phyloP scores from a whole-genome alignment of 306 rosid genomes.

The Calophaca sinica region DNA sequence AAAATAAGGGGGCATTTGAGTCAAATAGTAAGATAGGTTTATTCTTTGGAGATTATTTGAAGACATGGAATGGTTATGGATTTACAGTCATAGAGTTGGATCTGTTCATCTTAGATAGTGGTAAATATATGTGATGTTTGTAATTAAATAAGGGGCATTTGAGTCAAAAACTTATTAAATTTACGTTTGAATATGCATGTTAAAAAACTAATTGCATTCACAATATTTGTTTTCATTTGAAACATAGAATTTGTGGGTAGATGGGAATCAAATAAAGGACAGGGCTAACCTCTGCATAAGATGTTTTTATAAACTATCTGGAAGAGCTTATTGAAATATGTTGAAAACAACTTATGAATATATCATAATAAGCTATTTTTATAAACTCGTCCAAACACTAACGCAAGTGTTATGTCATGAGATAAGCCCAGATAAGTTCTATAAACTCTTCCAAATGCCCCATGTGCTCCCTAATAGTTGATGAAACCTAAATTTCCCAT shows the following conservation, averaged over 20 bases:
- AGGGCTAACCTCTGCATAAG: neutral
- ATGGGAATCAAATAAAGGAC: slow-evolving; percentile 6
- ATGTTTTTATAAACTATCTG: neutral
- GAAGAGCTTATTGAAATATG: neutral
- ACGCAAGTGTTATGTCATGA: too few species aligned
- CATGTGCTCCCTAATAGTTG: neutral
- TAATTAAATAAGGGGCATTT: neutral
- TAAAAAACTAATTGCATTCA: neutral
- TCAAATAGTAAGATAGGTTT: neutral
- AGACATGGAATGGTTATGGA: slow-evolving; percentile 7
- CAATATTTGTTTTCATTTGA: neutral
- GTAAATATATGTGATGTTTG: neutral
- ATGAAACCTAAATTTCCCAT: slow-evolving; percentile 4
- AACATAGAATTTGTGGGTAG: neutral
- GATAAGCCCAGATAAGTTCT: too few species aligned
- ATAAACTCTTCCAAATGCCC: neutral
- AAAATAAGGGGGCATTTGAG: neutral
- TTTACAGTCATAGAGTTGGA: neutral
- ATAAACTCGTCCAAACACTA: neutral
- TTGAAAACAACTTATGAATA: too few species aligned
- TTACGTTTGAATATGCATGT: neutral
- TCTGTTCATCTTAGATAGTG: neutral
- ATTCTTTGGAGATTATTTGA: neutral
- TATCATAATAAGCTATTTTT: neutral
- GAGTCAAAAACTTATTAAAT: neutral